Percentiles rank a stretch among this genome's conserved stretches.
Conservation (phyloP, 179 eudicot species). For the Vitellaria paradoxa region DNA sequence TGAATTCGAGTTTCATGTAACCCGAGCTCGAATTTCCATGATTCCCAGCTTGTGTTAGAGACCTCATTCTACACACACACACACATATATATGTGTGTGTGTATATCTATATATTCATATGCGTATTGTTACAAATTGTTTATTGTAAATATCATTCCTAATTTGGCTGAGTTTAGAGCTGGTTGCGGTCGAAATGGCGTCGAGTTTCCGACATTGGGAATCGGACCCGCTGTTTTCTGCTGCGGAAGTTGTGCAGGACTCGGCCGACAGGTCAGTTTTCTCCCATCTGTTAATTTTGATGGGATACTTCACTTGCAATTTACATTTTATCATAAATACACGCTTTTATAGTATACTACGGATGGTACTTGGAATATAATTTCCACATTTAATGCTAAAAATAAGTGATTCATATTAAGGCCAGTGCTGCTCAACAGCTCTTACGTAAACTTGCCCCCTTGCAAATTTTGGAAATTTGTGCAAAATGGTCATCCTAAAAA, state of each 20-base stretch:
- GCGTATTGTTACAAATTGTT: not conserved
- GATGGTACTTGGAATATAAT: not conserved
- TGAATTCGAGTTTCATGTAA: not conserved
- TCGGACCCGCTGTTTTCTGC: conserved; percentile 43
- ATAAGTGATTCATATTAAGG: not conserved
- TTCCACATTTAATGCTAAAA: not conserved
- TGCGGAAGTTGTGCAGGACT: conserved; percentile 45
- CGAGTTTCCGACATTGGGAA: conserved; percentile 31
- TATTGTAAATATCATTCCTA: not conserved
- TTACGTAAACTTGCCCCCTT: not conserved
- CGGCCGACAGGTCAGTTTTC: conserved; percentile 32
- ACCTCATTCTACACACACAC: not conserved
- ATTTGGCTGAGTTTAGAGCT: not conserved
- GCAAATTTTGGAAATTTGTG: not conserved
- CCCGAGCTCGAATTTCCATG: not conserved
- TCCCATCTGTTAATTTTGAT: not conserved
- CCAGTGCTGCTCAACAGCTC: not conserved
- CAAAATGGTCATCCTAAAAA: not conserved
- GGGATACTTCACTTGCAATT: not conserved
- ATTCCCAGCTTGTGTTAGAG: not conserved
- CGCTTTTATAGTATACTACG: not conserved
- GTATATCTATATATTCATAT: not conserved
- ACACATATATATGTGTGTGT: not conserved
- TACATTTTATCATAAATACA: not conserved
- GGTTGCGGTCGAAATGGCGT: conserved; percentile 16